Base-by-base conservation (phyloP, 2,329 filamentous ascomycete genomes). In the Talaromyces atroroseus region DNA sequence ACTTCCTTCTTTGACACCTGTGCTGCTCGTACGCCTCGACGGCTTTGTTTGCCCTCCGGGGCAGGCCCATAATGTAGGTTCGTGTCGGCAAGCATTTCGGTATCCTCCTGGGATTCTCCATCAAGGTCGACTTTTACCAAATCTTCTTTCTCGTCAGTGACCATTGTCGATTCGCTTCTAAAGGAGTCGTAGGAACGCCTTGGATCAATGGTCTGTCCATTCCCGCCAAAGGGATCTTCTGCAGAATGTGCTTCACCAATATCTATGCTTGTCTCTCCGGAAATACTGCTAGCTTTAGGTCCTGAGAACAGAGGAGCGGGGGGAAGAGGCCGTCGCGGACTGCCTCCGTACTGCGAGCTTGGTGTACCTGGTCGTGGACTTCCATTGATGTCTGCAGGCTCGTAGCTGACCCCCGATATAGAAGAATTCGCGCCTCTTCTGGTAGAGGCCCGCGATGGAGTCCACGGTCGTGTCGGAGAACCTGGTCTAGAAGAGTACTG, bases 1-100 rank as follows among this genome's bases (percentile, higher is more conserved):
- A 99, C 94, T 72, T 97, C 92, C 69, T 95, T 96, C 74, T 87
- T 94, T 11, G 88, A 84, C 83, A 92, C 92, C 66, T 96, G 90
- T 2, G 90, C 90, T 29, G 88, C 83, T 62, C 92, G 85, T 26
- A 92, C 90, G 56, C 94, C 94, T 66, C 94, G 83, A 56, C 94
- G 85, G 68, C 90, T 86, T 69, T 99, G 94, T 56, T 89, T 88
- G 8, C 90, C 90, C 54, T 88, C 83, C 0, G 94, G 94, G 1
- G 91, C 92, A 0, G 90, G 89, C 0, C 90, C 92, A 68, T 96
- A 96, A 69, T 91, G 85, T 53, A 79, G 66, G 52, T 75, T 90
- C 1, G 66, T 64, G 44, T 74, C 87, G 23, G 83, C 79, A 68
- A 91, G 87, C 54, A 85, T 80, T 20, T 65, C 69, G 90, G 87